Base-by-base conservation (phyloP, 2,329 filamentous ascomycete species). In the Fusarium sp. region DNA sequence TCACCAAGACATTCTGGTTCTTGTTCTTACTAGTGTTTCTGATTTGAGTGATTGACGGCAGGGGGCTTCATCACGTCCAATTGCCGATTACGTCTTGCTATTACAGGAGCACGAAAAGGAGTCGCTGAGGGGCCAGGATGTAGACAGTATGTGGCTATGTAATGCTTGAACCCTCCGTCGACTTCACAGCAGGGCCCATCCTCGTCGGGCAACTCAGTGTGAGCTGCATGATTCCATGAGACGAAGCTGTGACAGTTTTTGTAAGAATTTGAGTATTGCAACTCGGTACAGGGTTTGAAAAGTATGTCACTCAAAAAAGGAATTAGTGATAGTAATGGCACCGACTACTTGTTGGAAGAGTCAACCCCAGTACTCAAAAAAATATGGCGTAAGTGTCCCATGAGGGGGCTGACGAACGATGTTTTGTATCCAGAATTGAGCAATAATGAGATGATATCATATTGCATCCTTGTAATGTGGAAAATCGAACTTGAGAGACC, bases 161-260 rank as follows among this genome's bases (percentile, higher is more conserved):
- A 40, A 58, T 58, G 42, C 59, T 57, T 38, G 42, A 50, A 59
- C 37, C 49, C 57, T 46, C 25, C 46, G 44, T 56, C 53, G 28
- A 69, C 58, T 47, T 61, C 42, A 62, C 43, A 67, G 43, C 58
- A 58, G 54, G 60, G 67, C 46, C 49, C 38, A 60, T 64, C 59
- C 64, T 65, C 32, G 59, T 49, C 40, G 32, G 35, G 13, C 37
- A 42, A 28, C 30, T 42, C 56, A 56, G 53, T 21, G 42, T 54
- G 52, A 56, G 56, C 38, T 28, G 33, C 35, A 43, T n/a, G 37
- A 57, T 72, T 57, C 30, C 35, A 53, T 60, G 56, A 58, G 54
- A 59, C 49, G 37, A 46, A 58, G 42, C 33, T 60, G 49, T 70
- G 59, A 47, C 56, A 57, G 18, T 23, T 38, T n/a, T 35, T 44